Conservation (phyloP, 2,329 filamentous ascomycete species). For the Metarhizium guizhouense region DNA sequence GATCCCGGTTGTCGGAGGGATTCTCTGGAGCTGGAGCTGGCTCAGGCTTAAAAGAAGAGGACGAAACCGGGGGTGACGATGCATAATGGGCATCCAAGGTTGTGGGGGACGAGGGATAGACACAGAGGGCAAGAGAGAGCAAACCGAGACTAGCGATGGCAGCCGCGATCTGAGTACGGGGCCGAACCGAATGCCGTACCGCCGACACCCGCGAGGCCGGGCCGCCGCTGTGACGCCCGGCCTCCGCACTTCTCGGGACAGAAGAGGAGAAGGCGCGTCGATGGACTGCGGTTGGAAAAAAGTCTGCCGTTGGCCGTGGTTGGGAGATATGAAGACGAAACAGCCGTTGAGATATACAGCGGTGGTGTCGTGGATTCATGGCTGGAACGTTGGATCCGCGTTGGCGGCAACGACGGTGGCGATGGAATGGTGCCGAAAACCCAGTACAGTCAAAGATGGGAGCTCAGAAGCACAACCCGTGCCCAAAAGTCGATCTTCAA, state of each 20-base stretch:
- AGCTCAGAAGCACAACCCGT: not conserved
- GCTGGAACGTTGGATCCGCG: not conserved
- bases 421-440: not conserved
- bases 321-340: not conserved
- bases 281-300: not conserved
- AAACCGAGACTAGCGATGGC: constrained; percentile 5
- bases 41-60: not conserved
- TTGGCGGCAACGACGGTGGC: not conserved
- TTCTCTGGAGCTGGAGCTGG: not conserved
- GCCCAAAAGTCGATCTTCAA: not conserved
- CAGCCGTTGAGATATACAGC: constrained; percentile 8
- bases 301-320: not conserved
- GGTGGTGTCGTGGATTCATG: constrained; percentile 9
- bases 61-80: not conserved
- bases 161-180: constrained; percentile 6
- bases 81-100: constrained; percentile 7
- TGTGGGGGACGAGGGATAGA: constrained; percentile 1
- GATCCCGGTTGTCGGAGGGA: constrained; percentile 23
- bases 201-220: constrained; percentile 1
- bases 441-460: not conserved
- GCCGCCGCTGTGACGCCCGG: not conserved
- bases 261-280: constrained; percentile 2
- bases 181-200: constrained; percentile 5
- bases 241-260: not conserved
- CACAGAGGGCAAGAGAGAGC: constrained; percentile 3